These are phyloP conservation scores for Neonectria magnoliae DNA, from an alignment of 2,329 filamentous ascomycete genomes.

Conservation along the genomic window DNA sequence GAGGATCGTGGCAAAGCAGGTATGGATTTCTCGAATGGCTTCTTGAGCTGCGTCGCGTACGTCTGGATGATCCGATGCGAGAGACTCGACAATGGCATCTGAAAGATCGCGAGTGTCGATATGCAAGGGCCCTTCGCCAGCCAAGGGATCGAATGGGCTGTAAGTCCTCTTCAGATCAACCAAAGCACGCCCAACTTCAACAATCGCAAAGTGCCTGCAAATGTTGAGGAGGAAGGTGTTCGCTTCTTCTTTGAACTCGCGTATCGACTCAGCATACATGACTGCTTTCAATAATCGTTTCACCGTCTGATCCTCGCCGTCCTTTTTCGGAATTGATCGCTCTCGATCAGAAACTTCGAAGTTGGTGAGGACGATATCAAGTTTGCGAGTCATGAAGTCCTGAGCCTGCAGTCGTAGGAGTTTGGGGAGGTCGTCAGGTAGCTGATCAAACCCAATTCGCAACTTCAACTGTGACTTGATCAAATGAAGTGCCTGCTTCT, in stretches of 20 bases:
- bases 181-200: slow-evolving; percentile 89
- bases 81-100: slow-evolving; percentile 88
- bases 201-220: slow-evolving; percentile 87
- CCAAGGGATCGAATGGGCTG: slow-evolving; percentile 83
- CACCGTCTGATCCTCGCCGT: slow-evolving; percentile 81
- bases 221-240: slow-evolving; percentile 80
- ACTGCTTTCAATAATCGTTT: slow-evolving; percentile 90
- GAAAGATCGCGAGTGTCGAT: slow-evolving; percentile 89
- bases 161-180: slow-evolving; percentile 79
- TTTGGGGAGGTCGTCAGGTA: slow-evolving; percentile 89
- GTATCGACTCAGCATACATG: slow-evolving; percentile 84
- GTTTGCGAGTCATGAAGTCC: slow-evolving; percentile 79
- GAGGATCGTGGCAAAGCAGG: slow-evolving; percentile 80
- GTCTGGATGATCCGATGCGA: slow-evolving; percentile 83
- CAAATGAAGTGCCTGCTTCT: slow-evolving; percentile 89
- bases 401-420: slow-evolving; percentile 89
- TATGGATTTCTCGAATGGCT: slow-evolving; percentile 81
- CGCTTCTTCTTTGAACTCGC: slow-evolving; percentile 81
- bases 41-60: slow-evolving; percentile 86
- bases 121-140: slow-evolving; percentile 86
- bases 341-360: slow-evolving; percentile 82
- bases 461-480: slow-evolving; percentile 91
- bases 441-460: slow-evolving; percentile 83
- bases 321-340: slow-evolving; percentile 87
- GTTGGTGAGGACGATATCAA: slow-evolving; percentile 74